phyloP scores from a whole-genome alignment of 345 rosid genomes.

The Moricandia moricandioides region DNA sequence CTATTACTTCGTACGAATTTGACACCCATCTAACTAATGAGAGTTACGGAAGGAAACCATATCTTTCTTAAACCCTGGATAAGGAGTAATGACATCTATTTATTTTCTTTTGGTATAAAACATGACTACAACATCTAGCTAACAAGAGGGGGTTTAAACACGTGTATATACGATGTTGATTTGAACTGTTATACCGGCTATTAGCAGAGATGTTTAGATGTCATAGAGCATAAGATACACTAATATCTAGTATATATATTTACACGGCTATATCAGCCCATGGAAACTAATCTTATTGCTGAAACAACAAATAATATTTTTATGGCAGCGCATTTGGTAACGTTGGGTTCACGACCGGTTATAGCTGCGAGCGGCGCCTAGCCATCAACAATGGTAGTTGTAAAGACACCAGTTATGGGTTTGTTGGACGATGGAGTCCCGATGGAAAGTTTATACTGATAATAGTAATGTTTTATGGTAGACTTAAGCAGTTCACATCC shows the following conservation, averaged over 20 bases:
- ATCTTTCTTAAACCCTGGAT: no score
- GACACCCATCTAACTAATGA: no score
- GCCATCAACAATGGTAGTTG: conserved; percentile 25
- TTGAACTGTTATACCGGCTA: neutral
- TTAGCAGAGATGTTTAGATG: neutral
- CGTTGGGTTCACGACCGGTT: neutral
- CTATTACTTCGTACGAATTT: no score
- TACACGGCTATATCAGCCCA: neutral
- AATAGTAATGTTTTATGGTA: conserved; percentile 59
- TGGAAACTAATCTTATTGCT: neutral
- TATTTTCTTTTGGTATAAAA: neutral
- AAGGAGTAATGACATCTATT: no score
- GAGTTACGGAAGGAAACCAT: no score
- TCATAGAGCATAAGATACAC: neutral
- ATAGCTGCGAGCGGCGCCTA: neutral
- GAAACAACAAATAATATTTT: neutral
- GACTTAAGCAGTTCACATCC: conserved; percentile 45
- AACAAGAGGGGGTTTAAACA: neutral
- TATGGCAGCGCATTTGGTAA: neutral
- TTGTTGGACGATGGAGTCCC: conserved; percentile 58
- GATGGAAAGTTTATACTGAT: conserved; percentile 47
- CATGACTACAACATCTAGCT: neutral
- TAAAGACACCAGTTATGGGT: conserved; percentile 38
- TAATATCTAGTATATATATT: neutral
- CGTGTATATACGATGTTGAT: neutral